A percentile compares a stretch with the other conserved stretches of the same genome.
phyloP scores from a whole-genome alignment of 129 eudicot genomes.

The Saposhnikovia divaricata region DNA sequence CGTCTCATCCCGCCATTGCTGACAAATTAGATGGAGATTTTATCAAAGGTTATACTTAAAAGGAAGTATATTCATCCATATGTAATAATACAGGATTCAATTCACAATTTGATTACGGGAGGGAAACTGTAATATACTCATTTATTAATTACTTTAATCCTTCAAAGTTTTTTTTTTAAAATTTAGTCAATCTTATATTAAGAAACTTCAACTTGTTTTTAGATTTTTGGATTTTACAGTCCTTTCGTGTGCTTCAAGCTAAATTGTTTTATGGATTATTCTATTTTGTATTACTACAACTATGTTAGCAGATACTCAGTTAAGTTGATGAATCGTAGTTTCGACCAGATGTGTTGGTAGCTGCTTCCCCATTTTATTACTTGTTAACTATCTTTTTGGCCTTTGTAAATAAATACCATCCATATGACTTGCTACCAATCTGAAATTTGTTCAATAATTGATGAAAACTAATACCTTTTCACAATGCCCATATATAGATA shows the following conservation, averaged over 20 bases:
- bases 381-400: neutral
- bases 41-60: neutral
- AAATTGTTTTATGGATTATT: neutral
- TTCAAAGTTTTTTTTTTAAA: neutral
- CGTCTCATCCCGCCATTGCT: neutral
- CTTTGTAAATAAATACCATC: neutral
- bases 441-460: neutral
- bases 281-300: neutral
- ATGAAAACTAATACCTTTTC: neutral
- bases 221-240: neutral
- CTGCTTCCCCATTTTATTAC: neutral
- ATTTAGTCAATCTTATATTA: neutral
- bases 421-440: neutral
- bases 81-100: neutral
- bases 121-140: neutral
- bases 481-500: constrained; percentile 33
- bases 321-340: neutral
- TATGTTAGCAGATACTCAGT: neutral
- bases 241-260: neutral
- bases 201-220: neutral
- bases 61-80: neutral
- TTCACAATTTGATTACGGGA: neutral
- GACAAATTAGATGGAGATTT: neutral
- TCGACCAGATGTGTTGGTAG: neutral
- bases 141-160: neutral